Evolutionary conservation across 2,329 filamentous ascomycete species (phyloP).

Genomic region (Juglanconis oblonga): DNA sequence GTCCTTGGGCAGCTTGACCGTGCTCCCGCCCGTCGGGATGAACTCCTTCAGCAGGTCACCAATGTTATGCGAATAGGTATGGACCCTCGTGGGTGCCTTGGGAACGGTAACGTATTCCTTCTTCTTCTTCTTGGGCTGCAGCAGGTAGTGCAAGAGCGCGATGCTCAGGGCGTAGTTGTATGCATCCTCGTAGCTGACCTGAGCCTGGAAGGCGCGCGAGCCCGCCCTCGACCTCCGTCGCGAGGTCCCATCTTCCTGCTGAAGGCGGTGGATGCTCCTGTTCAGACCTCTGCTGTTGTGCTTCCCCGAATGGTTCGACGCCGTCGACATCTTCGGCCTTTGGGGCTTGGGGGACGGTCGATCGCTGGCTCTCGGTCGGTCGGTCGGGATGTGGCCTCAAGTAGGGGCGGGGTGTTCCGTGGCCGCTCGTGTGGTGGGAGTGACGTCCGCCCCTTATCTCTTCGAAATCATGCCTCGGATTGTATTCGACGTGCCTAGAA

Average conservation of each 20-base stretch:
- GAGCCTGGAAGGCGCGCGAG: constrained; percentile 44
- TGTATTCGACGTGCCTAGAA: neutral
- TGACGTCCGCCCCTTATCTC: constrained; percentile 19
- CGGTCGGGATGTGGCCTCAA: constrained; percentile 1
- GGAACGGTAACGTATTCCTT: constrained; percentile 77
- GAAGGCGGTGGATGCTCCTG: constrained; percentile 42
- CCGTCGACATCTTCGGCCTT: constrained; percentile 45
- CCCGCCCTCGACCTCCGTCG: constrained; percentile 36
- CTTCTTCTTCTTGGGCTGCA: constrained; percentile 85
- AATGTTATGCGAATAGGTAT: constrained; percentile 64
- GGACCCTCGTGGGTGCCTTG: constrained; percentile 57
- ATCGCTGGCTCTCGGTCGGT: neutral
- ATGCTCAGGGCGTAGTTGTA: constrained; percentile 88
- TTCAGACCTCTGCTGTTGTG: constrained; percentile 40
- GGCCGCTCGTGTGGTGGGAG: constrained; percentile 1
- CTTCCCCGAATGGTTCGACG: constrained; percentile 46
- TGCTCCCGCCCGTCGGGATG: constrained; percentile 34
- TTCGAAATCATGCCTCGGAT: constrained; percentile 14
- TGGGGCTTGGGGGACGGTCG: neutral
- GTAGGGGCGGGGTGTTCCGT: constrained; percentile 12
- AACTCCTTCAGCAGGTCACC: constrained; percentile 90
- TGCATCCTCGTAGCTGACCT: constrained; percentile 71
- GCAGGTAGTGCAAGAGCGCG: constrained; percentile 87
- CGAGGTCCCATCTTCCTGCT: constrained; percentile 35
- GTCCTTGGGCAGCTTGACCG: constrained; percentile 56